Conservation (phyloP, 495 filamentous ascomycete species). For the Aspergillus conjunctus region DNA sequence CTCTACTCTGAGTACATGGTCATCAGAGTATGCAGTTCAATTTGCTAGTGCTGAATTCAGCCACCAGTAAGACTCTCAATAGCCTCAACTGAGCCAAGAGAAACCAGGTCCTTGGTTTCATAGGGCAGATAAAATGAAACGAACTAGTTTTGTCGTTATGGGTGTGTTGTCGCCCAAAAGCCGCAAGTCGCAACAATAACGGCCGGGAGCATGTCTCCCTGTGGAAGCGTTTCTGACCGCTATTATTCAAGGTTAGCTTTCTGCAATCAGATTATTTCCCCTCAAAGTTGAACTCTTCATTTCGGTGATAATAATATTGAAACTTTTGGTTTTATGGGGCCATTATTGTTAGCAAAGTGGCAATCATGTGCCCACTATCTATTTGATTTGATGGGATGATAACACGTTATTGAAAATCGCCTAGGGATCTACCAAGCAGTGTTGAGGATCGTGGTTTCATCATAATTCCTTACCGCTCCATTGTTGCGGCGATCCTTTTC, state of each 20-base stretch:
- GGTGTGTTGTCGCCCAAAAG: conserved; percentile 11
- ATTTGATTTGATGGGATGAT: conserved; percentile 8
- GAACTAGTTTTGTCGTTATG: not conserved
- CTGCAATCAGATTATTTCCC: not conserved
- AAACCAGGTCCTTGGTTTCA: not conserved
- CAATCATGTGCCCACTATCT: not conserved
- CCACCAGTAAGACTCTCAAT: not conserved
- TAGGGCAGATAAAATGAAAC: conserved; percentile 21
- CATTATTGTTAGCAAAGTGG: not conserved
- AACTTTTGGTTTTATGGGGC: not conserved
- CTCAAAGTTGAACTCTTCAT: too few relatives aligned
- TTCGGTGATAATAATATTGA: not conserved
- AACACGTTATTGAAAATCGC: conserved; percentile 6
- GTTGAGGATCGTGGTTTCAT: conserved; percentile 27
- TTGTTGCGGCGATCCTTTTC: conserved; percentile 12
- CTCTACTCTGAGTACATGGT: not conserved
- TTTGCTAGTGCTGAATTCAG: conserved; percentile 6
- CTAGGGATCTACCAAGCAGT: conserved; percentile 24
- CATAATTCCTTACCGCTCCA: conserved; percentile 20
- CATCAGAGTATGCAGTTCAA: conserved; percentile 6
- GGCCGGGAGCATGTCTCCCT: not conserved
- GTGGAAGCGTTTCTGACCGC: conserved; percentile 17
- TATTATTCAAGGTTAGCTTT: conserved; percentile 14
- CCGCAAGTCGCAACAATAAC: conserved; percentile 4
- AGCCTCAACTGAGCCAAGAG: conserved; percentile 8